Conservation (phyloP, 306 rosid species). For the Cucurbita ficifolia region DNA sequence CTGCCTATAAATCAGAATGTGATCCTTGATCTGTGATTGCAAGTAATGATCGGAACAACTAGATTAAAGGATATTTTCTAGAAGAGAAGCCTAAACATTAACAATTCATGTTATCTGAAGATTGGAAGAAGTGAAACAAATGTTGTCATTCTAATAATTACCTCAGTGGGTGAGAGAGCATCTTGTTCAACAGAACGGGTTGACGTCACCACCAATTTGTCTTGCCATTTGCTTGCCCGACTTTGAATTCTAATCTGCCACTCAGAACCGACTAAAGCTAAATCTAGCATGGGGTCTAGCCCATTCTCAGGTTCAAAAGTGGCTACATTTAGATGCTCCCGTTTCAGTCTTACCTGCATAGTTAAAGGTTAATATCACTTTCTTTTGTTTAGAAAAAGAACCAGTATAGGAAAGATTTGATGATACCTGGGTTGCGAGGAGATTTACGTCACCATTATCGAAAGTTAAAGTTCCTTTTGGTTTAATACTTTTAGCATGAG, state of each 20-base stretch:
- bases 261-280: conserved; percentile 75
- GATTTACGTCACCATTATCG: conserved; percentile 88
- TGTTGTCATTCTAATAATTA: too few species aligned
- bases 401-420: background rate
- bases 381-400: conserved; percentile 6
- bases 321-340: conserved; percentile 70
- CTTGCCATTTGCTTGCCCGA: conserved; percentile 89
- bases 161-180: conserved; percentile 67
- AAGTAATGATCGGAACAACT: background rate
- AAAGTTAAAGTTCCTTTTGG: conserved; percentile 72
- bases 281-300: conserved; percentile 85
- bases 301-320: conserved; percentile 90
- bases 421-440: conserved; percentile 83
- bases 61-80: background rate
- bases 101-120: conserved; percentile 3
- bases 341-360: conserved; percentile 72
- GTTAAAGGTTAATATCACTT: conserved; percentile 12
- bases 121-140: background rate
- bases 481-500: conserved; percentile 62
- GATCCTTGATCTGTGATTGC: background rate
- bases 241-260: conserved; percentile 74
- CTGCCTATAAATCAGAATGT: background rate
- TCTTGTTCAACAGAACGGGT: conserved; percentile 80
- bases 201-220: conserved; percentile 83
- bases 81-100: background rate